Conservation (phyloP, 345 rosid genomes). For the Eucalyptus regnans region DNA sequence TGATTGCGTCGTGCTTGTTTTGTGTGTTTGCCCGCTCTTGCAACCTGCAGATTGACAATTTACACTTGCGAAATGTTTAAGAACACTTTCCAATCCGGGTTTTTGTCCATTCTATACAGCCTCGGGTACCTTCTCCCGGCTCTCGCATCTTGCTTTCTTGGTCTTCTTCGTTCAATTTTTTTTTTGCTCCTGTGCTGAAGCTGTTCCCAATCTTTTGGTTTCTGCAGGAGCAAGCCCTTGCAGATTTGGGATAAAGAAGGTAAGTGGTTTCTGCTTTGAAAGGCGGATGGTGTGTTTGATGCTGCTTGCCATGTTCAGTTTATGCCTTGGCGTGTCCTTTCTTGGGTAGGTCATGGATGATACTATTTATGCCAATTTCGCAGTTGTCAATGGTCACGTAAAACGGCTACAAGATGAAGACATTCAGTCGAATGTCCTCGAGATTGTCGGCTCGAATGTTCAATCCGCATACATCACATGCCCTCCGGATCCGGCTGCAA, state of each 20-base stretch:
- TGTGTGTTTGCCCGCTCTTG: not conserved
- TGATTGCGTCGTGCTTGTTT: not conserved
- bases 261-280: not conserved
- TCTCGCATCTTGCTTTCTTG: not conserved
- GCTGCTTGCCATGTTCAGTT: not conserved
- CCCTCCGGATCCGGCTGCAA: conserved; percentile 80
- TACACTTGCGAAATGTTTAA: conserved; percentile 36
- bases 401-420: conserved; percentile 86
- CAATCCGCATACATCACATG: conserved; percentile 94
- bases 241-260: conserved; percentile 93
- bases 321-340: not conserved
- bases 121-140: conserved; percentile 33
- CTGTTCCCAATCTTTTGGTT: not conserved
- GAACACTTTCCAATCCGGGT: conserved; percentile 85
- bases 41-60: not conserved
- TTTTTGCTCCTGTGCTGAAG: not conserved
- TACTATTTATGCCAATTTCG: not conserved
- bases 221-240: conserved; percentile 61
- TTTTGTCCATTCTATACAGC: conserved; percentile 71
- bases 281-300: not conserved
- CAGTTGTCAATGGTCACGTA: conserved; percentile 81
- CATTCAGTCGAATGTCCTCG: conserved; percentile 83
- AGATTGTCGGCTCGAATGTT: conserved; percentile 73
- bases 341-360: not conserved
- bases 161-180: not conserved